phyloP scores from a whole-genome alignment of 129 eudicot genomes.

The Gnaphalium uliginosum region DNA sequence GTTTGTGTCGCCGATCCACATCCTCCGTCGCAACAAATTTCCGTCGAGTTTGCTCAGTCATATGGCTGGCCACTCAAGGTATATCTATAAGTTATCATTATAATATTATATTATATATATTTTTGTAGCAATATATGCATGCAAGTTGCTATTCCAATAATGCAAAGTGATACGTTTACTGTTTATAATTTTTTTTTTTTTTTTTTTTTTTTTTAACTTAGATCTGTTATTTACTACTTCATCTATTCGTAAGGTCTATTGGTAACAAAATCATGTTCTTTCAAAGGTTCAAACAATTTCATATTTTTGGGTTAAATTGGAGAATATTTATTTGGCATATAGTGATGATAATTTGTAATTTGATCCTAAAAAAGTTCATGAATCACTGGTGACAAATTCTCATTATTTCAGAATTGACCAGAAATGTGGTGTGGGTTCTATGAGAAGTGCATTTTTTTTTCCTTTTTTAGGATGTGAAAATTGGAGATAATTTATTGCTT shows the following conservation, averaged over 20 bases:
- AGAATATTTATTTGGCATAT: no score
- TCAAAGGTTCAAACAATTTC: no score
- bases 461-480: neutral
- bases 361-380: neutral
- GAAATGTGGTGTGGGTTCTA: conserved; percentile 17
- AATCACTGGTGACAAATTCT: neutral
- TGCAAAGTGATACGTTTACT: neutral
- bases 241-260: conserved; percentile 1
- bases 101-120: neutral
- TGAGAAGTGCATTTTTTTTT: neutral
- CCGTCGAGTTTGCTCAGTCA: conserved; percentile 61
- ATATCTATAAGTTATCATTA: no score
- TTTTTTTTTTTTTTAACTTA: neutral
- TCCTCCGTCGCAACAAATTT: conserved; percentile 61
- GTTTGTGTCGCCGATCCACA: conserved; percentile 91
- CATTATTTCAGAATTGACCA: neutral
- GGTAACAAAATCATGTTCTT: neutral
- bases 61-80: conserved; percentile 84
- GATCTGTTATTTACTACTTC: neutral
- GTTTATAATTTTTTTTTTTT: neutral
- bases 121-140: neutral
- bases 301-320: no score
- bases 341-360: no score
- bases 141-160: neutral
- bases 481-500: neutral